Percentiles rank a stretch among this genome's conserved stretches.
Evolutionary conservation across 169 alveolate species (phyloP).

Genomic region (Eimeria sp.): DNA sequence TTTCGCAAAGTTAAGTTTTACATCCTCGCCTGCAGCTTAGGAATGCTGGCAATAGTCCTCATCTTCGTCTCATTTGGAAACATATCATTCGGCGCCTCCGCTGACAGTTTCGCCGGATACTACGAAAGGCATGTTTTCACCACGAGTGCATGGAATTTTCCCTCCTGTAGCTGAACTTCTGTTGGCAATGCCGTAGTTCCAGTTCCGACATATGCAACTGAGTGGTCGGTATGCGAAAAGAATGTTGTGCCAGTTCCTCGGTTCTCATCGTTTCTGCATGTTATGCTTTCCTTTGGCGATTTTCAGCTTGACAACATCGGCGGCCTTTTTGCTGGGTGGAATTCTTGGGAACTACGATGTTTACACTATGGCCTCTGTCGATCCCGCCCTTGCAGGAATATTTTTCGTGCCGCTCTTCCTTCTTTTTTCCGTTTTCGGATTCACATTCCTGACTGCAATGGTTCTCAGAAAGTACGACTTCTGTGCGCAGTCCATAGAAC

Average conservation of each 20-base stretch:
- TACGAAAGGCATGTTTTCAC: conserved; percentile 56
- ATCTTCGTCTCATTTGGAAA: conserved; percentile 63
- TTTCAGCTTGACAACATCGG: conserved; percentile 65
- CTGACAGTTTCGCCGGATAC: conserved; percentile 50
- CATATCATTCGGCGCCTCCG: conserved; percentile 38
- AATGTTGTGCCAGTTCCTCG: background rate
- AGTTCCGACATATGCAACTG: background rate
- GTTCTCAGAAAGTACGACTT: conserved; percentile 55
- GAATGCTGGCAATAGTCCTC: conserved; percentile 51
- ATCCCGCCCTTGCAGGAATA: conserved; percentile 26
- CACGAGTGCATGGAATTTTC: background rate
- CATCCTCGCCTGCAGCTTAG: conserved; percentile 43
- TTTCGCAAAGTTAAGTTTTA: conserved; percentile 33
- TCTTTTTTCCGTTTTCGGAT: conserved; percentile 46
- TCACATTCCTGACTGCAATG: conserved; percentile 54
- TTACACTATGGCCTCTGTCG: conserved; percentile 26
- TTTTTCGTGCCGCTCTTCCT: conserved; percentile 70
- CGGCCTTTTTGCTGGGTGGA: conserved; percentile 72
- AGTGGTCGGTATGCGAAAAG: background rate
- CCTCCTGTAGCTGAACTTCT: background rate
- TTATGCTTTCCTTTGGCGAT: background rate
- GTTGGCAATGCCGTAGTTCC: background rate
- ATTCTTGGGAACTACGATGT: conserved; percentile 61
- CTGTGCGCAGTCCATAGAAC: conserved; percentile 60
- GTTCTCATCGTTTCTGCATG: background rate